Conservation (phyloP, 1,284 basidiomycete genomes). For the Melampsora americana region DNA sequence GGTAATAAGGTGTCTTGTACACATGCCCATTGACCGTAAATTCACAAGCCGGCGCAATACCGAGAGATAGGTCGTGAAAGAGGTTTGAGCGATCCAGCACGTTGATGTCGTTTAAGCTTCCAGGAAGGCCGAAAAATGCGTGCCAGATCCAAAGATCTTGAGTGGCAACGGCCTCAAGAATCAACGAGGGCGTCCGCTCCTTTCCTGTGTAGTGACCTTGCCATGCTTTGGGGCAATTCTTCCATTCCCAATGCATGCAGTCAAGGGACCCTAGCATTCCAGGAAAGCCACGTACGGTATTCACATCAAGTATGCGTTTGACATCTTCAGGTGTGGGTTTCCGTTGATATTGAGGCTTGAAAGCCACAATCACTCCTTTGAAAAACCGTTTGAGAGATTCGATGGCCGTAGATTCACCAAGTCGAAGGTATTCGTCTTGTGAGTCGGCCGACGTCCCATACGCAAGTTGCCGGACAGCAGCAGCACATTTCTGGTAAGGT, state of each 20-base stretch:
- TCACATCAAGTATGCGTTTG: neutral
- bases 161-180: neutral
- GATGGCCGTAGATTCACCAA: too few relatives aligned
- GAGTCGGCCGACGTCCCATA: neutral
- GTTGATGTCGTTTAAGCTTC: conserved; percentile 34
- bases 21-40: neutral
- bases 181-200: conserved; percentile 7
- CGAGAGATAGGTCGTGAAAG: conserved; percentile 1
- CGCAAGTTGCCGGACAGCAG: too few relatives aligned
- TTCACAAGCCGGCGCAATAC: neutral
- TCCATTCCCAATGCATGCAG: conserved; percentile 37
- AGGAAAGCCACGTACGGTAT: conserved; percentile 11
- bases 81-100: neutral
- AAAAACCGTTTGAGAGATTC: too few relatives aligned
- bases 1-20: conserved; percentile 8
- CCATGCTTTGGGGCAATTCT: conserved; percentile 12
- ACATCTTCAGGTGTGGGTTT: too few relatives aligned
- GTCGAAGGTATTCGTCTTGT: conserved; percentile 3
- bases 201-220: conserved; percentile 14
- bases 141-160: conserved; percentile 23
- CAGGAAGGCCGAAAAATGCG: conserved; percentile 29
- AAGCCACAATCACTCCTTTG: too few relatives aligned
- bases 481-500: too few relatives aligned
- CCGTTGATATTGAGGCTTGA: too few relatives aligned
- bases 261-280: conserved; percentile 26